Evolutionary conservation across 306 rosid genomes (phyloP), one percentile per base, ranked within the genome.

Genomic region (Potentilla sterilis): DNA sequence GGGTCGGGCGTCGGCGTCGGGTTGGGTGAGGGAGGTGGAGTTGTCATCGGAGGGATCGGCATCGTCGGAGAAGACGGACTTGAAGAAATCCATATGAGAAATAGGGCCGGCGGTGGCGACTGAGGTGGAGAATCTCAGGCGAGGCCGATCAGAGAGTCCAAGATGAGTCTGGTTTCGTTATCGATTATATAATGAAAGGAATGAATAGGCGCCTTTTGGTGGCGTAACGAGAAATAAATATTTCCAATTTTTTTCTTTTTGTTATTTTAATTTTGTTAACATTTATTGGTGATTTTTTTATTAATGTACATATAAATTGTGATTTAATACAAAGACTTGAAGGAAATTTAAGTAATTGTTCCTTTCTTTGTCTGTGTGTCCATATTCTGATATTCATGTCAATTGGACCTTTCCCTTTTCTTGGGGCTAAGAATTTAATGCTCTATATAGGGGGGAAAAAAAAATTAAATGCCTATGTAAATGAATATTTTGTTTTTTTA

Each of bases 1-100:
- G 63, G 64, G 19, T 15, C 24, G 49, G 16, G 70, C 65, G 71
- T 78, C 83, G 72, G 62, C 67, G n/a, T 65, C 77, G 44, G 14
- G 14, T 41, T 42, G 70, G 47, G 7, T 12, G 43, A 62, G 21
- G 16, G 67, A 34, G 16, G 7, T 24, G 16, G 44, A 32, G 9
- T 79, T 72, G 47, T 49, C 76, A 10, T 41, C 69, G 28, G 77
- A 72, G 46, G 82, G 43, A 28, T 74, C 70, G 10, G 82, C 83
- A 1, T 89, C 89, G 41, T 90, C 97, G 67, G 95, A 72, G 87
- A 89, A 87, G 65, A 90, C 93, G 77, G 92, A 70, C 37, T 79
- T 83, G 87, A 91, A 89, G 75, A 91, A 79, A 61, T 80, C 58
- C 83, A 79, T 38, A 51, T 21, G 57, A 46, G 37, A 32, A 7